Base-by-base conservation (phyloP, 2,329 filamentous ascomycete genomes). In the Colletotrichum sidae region DNA sequence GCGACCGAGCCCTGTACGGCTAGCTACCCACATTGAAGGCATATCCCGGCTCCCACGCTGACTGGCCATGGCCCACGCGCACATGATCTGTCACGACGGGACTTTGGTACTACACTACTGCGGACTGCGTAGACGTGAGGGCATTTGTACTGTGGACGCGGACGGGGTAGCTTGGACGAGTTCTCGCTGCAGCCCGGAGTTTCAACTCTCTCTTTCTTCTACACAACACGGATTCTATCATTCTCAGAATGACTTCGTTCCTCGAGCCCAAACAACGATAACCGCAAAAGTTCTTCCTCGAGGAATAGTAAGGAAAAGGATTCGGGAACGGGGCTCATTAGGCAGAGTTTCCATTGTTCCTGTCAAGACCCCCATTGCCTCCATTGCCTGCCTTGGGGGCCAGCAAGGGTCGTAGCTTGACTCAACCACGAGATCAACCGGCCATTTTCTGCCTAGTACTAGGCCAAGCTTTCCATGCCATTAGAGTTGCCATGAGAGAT, bases 71-170 rank as follows among this genome's bases (percentile, higher is more conserved):
- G 33, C 42, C 51, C 37, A 41, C 37, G 37, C 33, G 53, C 65
- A 65, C 55, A 60, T 67, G 65, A 65, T 65, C 42, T 55, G 61
- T 46, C 65, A 60, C 52, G 56, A 65, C n/a, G 61, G 65, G 47
- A 67, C 52, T 67, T 67, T 56, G 60, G 65, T 65, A 49, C 25
- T 25, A 25, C 25, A 25, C 25, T 25, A 25, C 25, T 25, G 25
- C 25, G 25, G 25, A 25, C 25, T 25, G 25, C 25, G 25, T 50
- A 57, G 42, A 47, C 34, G 15, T 34, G 33, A 49, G 34, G 33
- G 49, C 39, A 25, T 15, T 9, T 42, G 9, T 10, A 52, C 38
- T 10, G 57, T 62, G 53, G 52, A 41, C 44, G 41, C 39, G 37
- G 34, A 11, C 8, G 17, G 11, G 42, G 33, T 42, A 17, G 8